These are phyloP conservation scores for Lasiosphaeris hirsuta DNA, from an alignment of 495 filamentous ascomycete species.

Conservation along the genomic window DNA sequence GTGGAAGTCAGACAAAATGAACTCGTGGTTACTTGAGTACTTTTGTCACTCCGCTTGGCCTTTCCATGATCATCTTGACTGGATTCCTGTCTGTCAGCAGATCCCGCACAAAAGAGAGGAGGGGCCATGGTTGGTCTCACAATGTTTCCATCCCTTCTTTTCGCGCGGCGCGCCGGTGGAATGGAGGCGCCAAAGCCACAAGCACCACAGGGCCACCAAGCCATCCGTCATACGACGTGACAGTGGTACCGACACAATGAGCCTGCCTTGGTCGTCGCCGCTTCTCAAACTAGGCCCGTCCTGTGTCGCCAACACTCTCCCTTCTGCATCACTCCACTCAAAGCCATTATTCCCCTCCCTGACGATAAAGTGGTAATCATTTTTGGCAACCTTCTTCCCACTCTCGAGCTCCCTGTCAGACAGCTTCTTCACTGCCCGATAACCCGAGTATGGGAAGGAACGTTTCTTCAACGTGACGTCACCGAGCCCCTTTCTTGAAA, in stretches of 20 bases:
- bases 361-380: slow-evolving; percentile 21
- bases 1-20: too few species aligned
- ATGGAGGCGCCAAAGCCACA: slow-evolving; percentile 32
- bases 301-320: slow-evolving; percentile 27
- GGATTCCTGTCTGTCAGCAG: neutral
- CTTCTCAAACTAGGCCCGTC: slow-evolving; percentile 4
- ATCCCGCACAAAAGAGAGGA: neutral
- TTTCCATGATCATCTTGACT: slow-evolving; percentile 7
- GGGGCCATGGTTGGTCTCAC: neutral
- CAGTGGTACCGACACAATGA: slow-evolving; percentile 27
- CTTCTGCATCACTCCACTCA: slow-evolving; percentile 26
- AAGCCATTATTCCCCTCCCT: slow-evolving; percentile 21
- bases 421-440: slow-evolving; percentile 17
- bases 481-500: slow-evolving; percentile 20
- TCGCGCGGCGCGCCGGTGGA: neutral
- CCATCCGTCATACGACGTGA: slow-evolving; percentile 26
- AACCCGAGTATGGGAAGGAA: slow-evolving; percentile 24
- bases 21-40: too few species aligned
- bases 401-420: slow-evolving; percentile 21
- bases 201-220: slow-evolving; percentile 34
- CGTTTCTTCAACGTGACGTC: slow-evolving; percentile 20
- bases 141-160: neutral
- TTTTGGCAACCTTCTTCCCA: slow-evolving; percentile 17
- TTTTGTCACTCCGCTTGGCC: neutral
- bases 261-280: slow-evolving; percentile 2